These are phyloP conservation scores for Fusarium verrucosum DNA, from an alignment of 2,329 filamentous ascomycete species.

Conservation along the genomic window DNA sequence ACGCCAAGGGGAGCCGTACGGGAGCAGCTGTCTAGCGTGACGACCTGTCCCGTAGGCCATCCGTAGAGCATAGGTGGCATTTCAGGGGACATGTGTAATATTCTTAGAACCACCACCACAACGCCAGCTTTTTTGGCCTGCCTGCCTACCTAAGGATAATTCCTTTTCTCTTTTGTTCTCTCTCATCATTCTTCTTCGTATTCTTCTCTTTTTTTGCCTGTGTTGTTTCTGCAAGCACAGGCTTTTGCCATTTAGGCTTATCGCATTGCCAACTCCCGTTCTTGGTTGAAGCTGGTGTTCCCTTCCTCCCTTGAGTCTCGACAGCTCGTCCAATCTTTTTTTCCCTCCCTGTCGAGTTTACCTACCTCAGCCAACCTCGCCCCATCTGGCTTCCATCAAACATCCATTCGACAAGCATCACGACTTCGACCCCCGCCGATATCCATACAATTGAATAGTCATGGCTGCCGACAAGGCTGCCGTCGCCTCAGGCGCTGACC, in stretches of 20 bases:
- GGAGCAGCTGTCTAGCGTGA: slow-evolving; percentile 32
- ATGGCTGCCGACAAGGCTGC: slow-evolving; percentile 66
- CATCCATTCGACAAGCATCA: slow-evolving; percentile 18
- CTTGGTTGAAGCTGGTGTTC: slow-evolving; percentile 39
- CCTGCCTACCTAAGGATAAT: too few species aligned
- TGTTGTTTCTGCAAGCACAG: slow-evolving; percentile 22
- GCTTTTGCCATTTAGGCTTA: slow-evolving; percentile 35
- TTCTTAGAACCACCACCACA: slow-evolving; percentile 41
- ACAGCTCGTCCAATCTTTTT: slow-evolving; percentile 51
- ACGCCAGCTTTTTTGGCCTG: slow-evolving; percentile 38
- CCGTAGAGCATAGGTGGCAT: slow-evolving; percentile 47
- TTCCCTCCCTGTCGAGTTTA: slow-evolving; percentile 25
- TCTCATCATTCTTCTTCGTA: slow-evolving; percentile 20
- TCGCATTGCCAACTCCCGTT: slow-evolving; percentile 42
- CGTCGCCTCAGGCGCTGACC: slow-evolving; percentile 68
- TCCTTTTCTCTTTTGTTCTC: slow-evolving; percentile 34
- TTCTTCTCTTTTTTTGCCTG: slow-evolving; percentile 32
- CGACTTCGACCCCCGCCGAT: slow-evolving; percentile 1
- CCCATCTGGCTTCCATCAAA: slow-evolving; percentile 32
- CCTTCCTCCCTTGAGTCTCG: slow-evolving; percentile 46
- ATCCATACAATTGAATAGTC: slow-evolving; percentile 38
- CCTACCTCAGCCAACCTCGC: slow-evolving; percentile 19
- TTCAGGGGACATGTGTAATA: slow-evolving; percentile 43
- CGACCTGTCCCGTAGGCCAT: slow-evolving; percentile 23
- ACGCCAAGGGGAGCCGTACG: slow-evolving; percentile 31